Evolutionary conservation across 108 stramenopile species (phyloP), one percentile per base, ranked within the genome.

Genomic region (Nannochloropsis salina): DNA sequence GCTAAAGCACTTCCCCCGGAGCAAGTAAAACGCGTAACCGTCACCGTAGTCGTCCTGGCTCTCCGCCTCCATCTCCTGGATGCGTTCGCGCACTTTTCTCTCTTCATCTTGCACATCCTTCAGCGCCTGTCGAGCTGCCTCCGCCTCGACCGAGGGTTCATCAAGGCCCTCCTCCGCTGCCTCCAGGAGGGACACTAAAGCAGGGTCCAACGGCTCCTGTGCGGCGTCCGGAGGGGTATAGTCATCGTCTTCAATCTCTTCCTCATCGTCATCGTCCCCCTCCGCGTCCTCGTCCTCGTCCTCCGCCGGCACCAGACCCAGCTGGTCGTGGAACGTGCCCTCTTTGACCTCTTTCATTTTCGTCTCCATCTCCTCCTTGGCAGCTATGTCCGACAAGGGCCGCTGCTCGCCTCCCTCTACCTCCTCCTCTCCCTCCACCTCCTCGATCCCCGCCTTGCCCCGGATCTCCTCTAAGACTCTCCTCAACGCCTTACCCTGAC

Each of bases 1-100:
- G 21, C 84, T 43, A 82, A 91, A 31, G 85, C 90, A 91, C 44
- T 80, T 74, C 10, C 87, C 89, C 44, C 80, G 79, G 12, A 91
- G 90, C 44, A 88, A 43, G 44, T 45, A 84, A 44, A 89, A 43
- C 41, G 47, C 90, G 6, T 44, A 8, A 31, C 89, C 88, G 41
- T 9, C 40, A 6, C 90, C 90, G 43, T 86, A 90, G 89, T 87
- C 83, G n/a, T 44, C 61, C n/a, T 80, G 47, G 0, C 41, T 9
- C 44, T 85, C 87, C 8, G 44, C 44, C 40, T 74, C 61, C 6
- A 74, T 74, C 61, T 74, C 61, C 8, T 6, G 15, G 2, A 74
- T 8, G n/a, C 61, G 61, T 6, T 74, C n/a, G n/a, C n/a, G 15
- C 6, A 74, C 15, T 8, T 1, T n/a, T n/a, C 61, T n/a, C 6